Conservation (phyloP, 371 early-diverging fungal species). For the Mortierella sp. region DNA sequence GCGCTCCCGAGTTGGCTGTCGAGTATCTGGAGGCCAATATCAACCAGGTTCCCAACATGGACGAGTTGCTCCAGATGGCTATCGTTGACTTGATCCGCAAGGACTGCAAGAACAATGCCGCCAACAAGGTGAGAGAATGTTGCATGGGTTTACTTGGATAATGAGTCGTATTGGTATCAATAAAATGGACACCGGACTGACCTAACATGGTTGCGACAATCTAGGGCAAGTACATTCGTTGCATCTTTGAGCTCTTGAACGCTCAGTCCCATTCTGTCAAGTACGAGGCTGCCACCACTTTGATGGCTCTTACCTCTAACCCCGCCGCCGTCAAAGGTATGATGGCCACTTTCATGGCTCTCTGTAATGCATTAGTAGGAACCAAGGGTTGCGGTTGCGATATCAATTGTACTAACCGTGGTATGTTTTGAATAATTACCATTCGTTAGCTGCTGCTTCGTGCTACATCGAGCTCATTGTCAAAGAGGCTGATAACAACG, state of each 20-base stretch:
- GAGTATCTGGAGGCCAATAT: slow-evolving; percentile 85
- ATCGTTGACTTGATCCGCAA: slow-evolving; percentile 95
- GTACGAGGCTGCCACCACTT: slow-evolving; percentile 96
- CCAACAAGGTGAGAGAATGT: slow-evolving; percentile 79
- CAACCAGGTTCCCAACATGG: slow-evolving; percentile 81
- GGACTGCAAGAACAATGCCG: slow-evolving; percentile 81
- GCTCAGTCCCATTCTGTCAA: slow-evolving; percentile 91
- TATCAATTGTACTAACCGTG: not conserved
- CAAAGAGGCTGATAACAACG: slow-evolving; percentile 97
- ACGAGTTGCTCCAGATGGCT: slow-evolving; percentile 93
- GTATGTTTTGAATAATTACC: not conserved
- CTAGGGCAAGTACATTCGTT: slow-evolving; percentile 88
- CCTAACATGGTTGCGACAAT: not conserved
- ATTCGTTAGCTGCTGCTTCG: slow-evolving; percentile 80
- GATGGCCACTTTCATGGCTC: not conserved
- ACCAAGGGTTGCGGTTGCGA: no score
- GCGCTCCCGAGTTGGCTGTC: slow-evolving; percentile 83
- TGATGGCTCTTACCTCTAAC: slow-evolving; percentile 89
- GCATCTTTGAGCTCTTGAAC: slow-evolving; percentile 87
- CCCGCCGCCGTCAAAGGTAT: slow-evolving; percentile 91
- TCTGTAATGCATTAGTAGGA: not conserved
- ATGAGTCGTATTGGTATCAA: no score
- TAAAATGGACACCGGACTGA: not conserved
- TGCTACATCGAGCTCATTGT: slow-evolving; percentile 91
- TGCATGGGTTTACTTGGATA: not conserved